Conservation (phyloP, 2,329 filamentous ascomycete species). For the Graphiopsis chlorocephala region DNA sequence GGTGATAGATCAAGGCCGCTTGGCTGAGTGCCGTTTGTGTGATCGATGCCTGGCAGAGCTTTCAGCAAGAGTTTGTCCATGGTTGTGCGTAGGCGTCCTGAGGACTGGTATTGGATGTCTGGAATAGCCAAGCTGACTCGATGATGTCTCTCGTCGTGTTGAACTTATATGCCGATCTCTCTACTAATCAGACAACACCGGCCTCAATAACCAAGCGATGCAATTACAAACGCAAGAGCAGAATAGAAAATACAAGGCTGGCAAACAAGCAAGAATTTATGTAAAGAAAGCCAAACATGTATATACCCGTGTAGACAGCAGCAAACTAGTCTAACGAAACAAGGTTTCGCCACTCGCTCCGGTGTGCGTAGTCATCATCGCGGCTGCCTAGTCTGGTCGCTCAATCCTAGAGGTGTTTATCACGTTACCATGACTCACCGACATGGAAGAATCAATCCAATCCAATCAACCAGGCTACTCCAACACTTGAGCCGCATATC, state of each 20-base stretch:
- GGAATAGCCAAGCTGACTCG: neutral
- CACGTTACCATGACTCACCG: neutral
- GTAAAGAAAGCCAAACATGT: neutral
- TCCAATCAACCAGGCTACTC: neutral
- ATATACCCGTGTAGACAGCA: neutral
- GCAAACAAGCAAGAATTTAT: neutral
- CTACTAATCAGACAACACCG: neutral
- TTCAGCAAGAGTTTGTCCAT: conserved; percentile 19
- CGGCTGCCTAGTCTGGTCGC: neutral
- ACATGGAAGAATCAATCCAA: neutral
- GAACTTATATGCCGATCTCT: neutral
- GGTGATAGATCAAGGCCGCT: conserved; percentile 39
- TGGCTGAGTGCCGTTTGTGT: conserved; percentile 7
- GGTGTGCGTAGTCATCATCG: neutral
- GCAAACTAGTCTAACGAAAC: neutral
- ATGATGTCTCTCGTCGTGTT: neutral
- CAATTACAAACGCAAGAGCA: neutral
- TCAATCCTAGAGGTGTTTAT: neutral
- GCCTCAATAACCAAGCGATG: neutral
- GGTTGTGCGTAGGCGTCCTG: neutral
- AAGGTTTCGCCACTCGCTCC: neutral
- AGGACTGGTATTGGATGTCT: neutral
- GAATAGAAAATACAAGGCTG: neutral
- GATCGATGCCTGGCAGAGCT: conserved; percentile 3
- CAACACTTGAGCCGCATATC: neutral